Percentiles rank a stretch among this genome's conserved stretches.
phyloP scores from a whole-genome alignment of 2,329 filamentous ascomycete genomes.

The Pyrenophora graminea region DNA sequence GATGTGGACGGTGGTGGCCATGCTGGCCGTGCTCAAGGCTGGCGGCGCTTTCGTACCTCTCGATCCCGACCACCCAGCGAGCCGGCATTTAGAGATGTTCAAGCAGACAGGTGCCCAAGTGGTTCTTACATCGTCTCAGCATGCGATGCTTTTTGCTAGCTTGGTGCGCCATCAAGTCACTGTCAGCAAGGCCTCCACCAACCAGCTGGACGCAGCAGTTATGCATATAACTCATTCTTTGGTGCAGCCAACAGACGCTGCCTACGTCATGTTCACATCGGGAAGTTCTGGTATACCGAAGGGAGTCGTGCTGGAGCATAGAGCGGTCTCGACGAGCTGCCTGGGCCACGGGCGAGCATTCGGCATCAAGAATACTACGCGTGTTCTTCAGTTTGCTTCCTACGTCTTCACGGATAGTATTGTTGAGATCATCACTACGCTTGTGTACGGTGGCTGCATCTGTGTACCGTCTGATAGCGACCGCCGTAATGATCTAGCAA shows the following conservation, averaged over 20 bases:
- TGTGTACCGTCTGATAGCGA: not conserved
- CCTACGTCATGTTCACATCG: constrained; percentile 54
- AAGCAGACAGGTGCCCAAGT: no score
- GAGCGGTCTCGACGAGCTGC: constrained; percentile 50
- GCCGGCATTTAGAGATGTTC: no score
- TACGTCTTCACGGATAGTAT: constrained; percentile 48
- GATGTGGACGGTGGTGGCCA: not conserved
- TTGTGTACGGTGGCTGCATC: not conserved
- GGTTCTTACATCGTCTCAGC: no score
- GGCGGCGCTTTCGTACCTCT: no score
- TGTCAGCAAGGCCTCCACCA: no score
- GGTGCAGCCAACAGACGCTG: not conserved
- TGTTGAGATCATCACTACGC: not conserved
- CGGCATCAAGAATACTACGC: no score
- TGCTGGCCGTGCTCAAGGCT: no score
- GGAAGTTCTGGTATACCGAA: not conserved
- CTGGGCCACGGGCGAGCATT: not conserved
- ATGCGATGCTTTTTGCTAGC: no score
- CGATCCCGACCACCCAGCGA: no score
- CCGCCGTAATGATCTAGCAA: constrained; percentile 41
- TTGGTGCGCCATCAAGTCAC: no score
- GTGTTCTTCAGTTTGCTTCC: constrained; percentile 5
- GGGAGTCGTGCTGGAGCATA: constrained; percentile 45
- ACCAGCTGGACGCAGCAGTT: no score
- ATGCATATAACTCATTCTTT: no score